Evolutionary conservation across 257 asterid genomes (phyloP).

Genomic region (Penstemon eatonii): DNA sequence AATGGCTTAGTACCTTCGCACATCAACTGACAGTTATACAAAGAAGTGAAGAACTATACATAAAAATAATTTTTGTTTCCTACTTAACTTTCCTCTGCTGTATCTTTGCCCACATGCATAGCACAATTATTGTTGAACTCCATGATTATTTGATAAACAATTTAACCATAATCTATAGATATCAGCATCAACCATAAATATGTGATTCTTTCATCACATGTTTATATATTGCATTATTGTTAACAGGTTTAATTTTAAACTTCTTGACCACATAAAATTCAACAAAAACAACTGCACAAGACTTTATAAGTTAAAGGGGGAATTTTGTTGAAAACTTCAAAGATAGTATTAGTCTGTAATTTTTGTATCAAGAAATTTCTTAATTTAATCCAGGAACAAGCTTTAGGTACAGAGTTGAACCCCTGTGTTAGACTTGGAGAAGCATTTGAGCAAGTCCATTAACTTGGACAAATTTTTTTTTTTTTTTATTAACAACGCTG

Average conservation of each 20-base stretch:
- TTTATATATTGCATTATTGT: neutral
- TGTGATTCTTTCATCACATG: no score
- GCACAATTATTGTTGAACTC: neutral
- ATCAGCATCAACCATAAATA: neutral
- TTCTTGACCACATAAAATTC: neutral
- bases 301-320: no score
- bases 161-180: neutral
- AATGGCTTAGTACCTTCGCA: neutral
- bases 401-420: no score
- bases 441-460: constrained; percentile 11
- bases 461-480: constrained; percentile 2
- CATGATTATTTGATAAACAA: neutral
- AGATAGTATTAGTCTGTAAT: neutral
- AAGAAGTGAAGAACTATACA: neutral
- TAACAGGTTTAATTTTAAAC: neutral
- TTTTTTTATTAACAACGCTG: neutral
- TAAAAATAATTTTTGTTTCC: neutral
- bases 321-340: neutral
- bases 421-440: no score
- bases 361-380: no score
- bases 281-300: no score
- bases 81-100: neutral
- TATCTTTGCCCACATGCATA: neutral
- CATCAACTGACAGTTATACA: neutral
- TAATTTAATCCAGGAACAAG: no score